Base-by-base conservation (phyloP, 306 rosid genomes). In the Morella rubra region DNA sequence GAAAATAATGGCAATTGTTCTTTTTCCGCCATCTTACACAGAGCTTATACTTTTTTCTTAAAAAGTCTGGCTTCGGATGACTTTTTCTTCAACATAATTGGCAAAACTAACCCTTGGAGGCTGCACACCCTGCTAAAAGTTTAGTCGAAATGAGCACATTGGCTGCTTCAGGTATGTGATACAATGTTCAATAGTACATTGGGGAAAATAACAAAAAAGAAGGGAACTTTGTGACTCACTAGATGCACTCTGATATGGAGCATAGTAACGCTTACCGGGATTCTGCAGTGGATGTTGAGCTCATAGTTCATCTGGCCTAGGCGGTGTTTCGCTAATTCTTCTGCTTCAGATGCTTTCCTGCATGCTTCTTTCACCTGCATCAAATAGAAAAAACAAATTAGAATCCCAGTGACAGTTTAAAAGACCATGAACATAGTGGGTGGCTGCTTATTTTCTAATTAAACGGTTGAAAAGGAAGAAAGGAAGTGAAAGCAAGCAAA, bases 311-410 rank as follows among this genome's bases (percentile, higher is more conserved):
- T 86, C 79, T 81, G 80, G 73, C 42, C 68, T 27, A 94, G 83
- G 27, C 96, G 93, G 58, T 76, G 77, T 73, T 80, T 83, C 10
- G 97, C 93, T 58, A 64, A 27, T 70, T 84, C 80, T 84, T 90
- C 97, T 51, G 90, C 80, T 72, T 81, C 95, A 72, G 73, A 84
- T 44, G 97, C 90, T 83, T 86, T 86, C 75, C 73, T 85, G 87
- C 95, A 89, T 61, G 97, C 93, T 76, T 92, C 90, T 80, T 84
- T 80, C 76, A 84, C 92, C 98, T 92, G 83, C 55, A 82, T 76
- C 45, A 76, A 45, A 54, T 44, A 24, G 67, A 71, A 67, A 47
- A 11, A 56, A 66, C 19, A 5, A 49, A 44, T 22, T 8, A 16
- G 19, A n/a, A 41, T 74, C 49, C 49, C 16, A 64, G 19, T 7